A percentile compares a stretch with the other conserved stretches of the same genome.
These are phyloP conservation scores for Coffea canephora DNA, from an alignment of 257 asterid genomes.

Conservation along the genomic window DNA sequence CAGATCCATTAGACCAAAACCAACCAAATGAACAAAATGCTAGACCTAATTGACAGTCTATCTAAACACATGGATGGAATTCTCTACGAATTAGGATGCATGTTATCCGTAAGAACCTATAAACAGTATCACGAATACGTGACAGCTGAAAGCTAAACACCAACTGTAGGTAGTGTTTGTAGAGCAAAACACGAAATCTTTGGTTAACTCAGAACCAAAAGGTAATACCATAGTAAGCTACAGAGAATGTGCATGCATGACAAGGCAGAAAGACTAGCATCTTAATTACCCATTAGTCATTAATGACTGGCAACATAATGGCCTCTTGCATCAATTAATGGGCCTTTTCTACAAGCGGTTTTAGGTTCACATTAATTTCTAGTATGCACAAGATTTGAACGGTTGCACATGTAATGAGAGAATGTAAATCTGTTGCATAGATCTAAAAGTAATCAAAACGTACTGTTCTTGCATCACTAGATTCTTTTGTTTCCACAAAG, in stretches of 20 bases:
- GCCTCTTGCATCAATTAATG: background rate
- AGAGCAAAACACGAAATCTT: background rate
- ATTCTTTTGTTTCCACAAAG: conserved; percentile 34
- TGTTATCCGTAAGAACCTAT: background rate
- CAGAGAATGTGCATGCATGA: background rate
- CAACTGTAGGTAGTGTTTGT: background rate
- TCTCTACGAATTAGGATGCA: background rate
- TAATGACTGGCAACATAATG: background rate
- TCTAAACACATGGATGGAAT: background rate
- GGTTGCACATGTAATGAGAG: background rate
- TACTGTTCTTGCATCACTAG: conserved; percentile 36
- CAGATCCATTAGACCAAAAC: background rate
- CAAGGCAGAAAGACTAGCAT: background rate
- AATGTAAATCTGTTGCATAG: background rate
- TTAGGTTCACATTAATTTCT: background rate
- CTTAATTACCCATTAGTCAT: background rate
- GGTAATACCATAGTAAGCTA: background rate
- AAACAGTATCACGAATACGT: background rate
- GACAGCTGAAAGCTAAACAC: background rate
- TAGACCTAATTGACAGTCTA: background rate
- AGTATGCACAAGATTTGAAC: background rate
- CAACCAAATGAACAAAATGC: background rate
- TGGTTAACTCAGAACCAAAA: background rate
- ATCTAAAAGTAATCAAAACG: conserved; percentile 17
- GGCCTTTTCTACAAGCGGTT: background rate